Conservation (phyloP, 75 land plant genomes). For the Selaginella tamariscina region DNA sequence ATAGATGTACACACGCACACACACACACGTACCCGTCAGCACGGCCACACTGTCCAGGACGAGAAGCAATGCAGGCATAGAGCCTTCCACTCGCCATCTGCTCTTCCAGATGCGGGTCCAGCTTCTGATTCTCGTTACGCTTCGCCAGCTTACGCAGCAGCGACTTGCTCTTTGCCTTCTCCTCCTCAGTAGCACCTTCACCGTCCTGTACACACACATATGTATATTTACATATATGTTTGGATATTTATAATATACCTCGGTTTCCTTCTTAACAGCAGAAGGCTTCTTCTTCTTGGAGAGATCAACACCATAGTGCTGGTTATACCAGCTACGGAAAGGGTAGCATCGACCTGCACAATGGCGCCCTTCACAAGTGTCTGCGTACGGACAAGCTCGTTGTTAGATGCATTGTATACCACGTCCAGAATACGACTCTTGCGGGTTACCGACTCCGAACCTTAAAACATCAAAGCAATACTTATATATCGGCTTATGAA, state of each 20-base stretch:
- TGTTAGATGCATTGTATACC: conserved; percentile 74
- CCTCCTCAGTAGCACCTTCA: conserved; percentile 33
- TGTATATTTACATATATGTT: too few species aligned
- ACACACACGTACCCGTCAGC: conserved; percentile 53
- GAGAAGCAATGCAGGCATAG: conserved; percentile 48
- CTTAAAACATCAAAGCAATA: too few species aligned
- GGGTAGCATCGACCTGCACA: conserved; percentile 82
- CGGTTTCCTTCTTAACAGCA: conserved; percentile 16
- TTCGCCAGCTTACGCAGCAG: conserved; percentile 44
- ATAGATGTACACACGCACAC: too few species aligned
- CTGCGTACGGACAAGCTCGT: conserved; percentile 68
- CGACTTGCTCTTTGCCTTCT: conserved; percentile 50
- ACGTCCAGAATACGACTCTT: conserved; percentile 66
- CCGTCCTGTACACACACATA: too few species aligned
- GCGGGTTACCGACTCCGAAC: conserved; percentile 66
- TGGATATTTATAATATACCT: too few species aligned
- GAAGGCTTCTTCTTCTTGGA: conserved; percentile 63
- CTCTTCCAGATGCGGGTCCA: conserved; percentile 65
- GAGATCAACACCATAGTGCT: conserved; percentile 61
- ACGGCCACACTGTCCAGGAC: conserved; percentile 71
- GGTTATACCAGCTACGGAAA: conserved; percentile 54
- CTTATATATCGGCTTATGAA: too few species aligned
- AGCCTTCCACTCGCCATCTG: conserved; percentile 53
- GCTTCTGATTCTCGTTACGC: conserved; percentile 41
- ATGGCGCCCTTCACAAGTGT: conserved; percentile 70